Evolutionary conservation across 2,329 filamentous ascomycete genomes (phyloP).

Genomic region (Cladosporium oxysporum): DNA sequence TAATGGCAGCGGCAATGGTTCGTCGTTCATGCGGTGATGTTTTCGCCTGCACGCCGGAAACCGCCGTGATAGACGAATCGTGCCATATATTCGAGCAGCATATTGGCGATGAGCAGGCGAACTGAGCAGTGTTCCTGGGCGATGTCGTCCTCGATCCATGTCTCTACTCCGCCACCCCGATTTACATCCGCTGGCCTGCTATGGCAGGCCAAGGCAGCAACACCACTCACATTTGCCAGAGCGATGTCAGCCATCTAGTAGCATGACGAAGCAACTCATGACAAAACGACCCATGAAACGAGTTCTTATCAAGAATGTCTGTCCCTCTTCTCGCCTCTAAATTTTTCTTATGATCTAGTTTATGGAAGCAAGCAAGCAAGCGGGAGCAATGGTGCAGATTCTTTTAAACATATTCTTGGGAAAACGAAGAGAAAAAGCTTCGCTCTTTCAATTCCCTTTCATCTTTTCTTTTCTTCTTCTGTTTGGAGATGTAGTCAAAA

Average conservation of each 20-base stretch:
- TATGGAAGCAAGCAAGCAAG: not conserved
- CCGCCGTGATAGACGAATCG: not conserved
- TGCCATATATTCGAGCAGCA: not conserved
- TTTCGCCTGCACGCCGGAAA: not conserved
- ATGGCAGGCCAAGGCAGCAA: not conserved
- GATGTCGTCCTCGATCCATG: not conserved
- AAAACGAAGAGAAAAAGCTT: not conserved
- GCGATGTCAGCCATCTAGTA: not conserved
- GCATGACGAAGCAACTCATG: not conserved
- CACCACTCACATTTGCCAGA: not conserved
- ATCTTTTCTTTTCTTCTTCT: too few relatives aligned
- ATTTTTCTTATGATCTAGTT: not conserved
- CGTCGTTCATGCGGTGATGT: not conserved
- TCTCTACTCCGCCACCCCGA: not conserved
- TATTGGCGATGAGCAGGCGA: not conserved
- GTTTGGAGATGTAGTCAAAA: not conserved
- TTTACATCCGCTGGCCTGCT: not conserved
- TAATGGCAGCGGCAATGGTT: slow-evolving; percentile 17
- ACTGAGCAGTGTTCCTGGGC: not conserved
- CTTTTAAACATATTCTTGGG: too few relatives aligned
- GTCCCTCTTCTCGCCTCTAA: not conserved
- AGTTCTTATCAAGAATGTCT: not conserved
- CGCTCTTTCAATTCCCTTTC: not conserved
- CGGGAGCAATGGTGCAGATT: not conserved
- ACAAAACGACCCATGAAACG: not conserved